phyloP scores from a whole-genome alignment of 345 rosid species.

The Erysimum cheiranthoides region DNA sequence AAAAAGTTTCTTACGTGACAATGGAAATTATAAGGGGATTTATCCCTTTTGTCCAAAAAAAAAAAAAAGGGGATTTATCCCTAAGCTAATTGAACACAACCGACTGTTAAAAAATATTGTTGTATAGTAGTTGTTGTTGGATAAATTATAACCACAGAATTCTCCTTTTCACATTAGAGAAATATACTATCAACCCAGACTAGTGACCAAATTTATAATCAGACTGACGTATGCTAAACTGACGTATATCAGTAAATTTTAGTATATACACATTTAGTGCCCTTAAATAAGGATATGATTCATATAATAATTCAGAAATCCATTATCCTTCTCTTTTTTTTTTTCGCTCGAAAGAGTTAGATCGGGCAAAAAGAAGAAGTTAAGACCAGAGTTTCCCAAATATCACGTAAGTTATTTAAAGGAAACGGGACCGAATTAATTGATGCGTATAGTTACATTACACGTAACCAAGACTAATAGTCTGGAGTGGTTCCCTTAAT shows the following conservation, averaged over 20 bases:
- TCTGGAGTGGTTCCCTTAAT: conserved; percentile 8
- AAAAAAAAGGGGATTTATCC: not conserved
- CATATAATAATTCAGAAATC: not conserved
- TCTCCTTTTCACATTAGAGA: not conserved
- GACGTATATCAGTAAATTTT: not conserved
- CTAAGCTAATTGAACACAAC: not conserved
- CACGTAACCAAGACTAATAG: conserved; percentile 28
- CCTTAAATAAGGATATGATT: conserved; percentile 1
- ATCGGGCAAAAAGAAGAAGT: not conserved
- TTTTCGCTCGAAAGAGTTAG: conserved; percentile 5
- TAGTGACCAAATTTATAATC: not conserved
- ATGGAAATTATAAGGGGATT: not conserved
- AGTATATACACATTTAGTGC: not conserved
- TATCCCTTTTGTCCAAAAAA: too few relatives aligned
- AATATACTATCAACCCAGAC: not conserved
- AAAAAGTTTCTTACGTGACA: not conserved
- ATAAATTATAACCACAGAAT: not conserved
- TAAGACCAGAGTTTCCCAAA: conserved; percentile 27
- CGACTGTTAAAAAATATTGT: not conserved
- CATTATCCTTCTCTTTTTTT: not conserved
- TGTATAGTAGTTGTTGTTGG: not conserved
- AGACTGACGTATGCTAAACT: not conserved
- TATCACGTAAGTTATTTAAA: conserved; percentile 29
- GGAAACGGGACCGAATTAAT: conserved; percentile 31
- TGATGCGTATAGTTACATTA: conserved; percentile 25